Evolutionary conservation across 2,329 filamentous ascomycete genomes (phyloP), one percentile per base, ranked within the genome.

Genomic region (Alternaria sp.): DNA sequence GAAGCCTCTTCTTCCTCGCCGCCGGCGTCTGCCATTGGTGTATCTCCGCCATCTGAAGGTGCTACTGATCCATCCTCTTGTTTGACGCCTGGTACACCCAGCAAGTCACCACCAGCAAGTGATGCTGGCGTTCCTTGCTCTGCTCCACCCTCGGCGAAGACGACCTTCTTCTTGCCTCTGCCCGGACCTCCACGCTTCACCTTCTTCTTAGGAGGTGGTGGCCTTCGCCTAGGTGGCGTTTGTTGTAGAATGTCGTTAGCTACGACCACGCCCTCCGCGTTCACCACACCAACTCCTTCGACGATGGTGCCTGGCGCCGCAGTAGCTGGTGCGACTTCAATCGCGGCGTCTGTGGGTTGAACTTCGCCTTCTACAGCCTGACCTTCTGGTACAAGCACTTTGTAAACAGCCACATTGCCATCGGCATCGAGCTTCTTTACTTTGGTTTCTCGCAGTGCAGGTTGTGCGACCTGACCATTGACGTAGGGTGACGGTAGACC

Each of bases 361-460:
- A 97, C 89, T 74, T 97, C 93, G 58, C 93, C 93, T 65, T 94
- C 91, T 0, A 97, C 86, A 5, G 84, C 83, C 74, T 95, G 91
- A 0, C 93, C 93, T 59, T 94, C 91, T 5, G 89, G 87, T 4
- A 97, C 85, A 20, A 92, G 91, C 8, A 95, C 89, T 71, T 96
- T 92, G 77, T 95, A 93, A 2, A 94, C 89, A 62, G 92, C 92
- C 10, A 92, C 86, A 69, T 94, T 94, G 25, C 94, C 94, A 25
- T 84, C 85, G 1, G 88, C 87, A 74, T 97, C 92, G 11, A 90
- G 82, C 67, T 90, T 89, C 70, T 91, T 88, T 54, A 97, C 92
- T 22, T 91, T 95, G 0, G 92, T 92, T 72, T 91, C 91, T 8
- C 92, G 90, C 70, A 95, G 92, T 4, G 70, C 68, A 28, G 71